phyloP scores from a whole-genome alignment of 768 basidiomycete genomes.

The Neoboletus subvelutipes region DNA sequence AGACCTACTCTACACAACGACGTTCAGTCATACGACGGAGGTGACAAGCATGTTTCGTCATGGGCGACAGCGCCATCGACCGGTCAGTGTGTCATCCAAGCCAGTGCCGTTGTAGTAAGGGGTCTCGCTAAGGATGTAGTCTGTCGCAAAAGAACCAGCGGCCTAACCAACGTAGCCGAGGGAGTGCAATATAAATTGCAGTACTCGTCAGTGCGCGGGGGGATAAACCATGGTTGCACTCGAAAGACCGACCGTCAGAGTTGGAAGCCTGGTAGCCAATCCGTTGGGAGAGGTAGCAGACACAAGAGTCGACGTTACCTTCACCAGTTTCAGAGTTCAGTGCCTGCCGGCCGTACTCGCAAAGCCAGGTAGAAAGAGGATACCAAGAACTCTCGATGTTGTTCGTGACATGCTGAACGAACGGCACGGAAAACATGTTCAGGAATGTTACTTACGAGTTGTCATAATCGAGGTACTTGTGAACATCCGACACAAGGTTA shows the following conservation, averaged over 20 bases:
- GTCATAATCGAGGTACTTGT: conserved; percentile 60
- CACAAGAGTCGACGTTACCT: conserved; percentile 49
- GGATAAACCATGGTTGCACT: background rate
- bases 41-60: conserved; percentile 10
- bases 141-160: conserved; percentile 51
- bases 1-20: background rate
- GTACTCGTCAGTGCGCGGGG: background rate
- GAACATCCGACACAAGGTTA: conserved; percentile 58
- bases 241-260: conserved; percentile 42
- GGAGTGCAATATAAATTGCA: background rate
- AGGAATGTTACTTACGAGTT: conserved; percentile 38
- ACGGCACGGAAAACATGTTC: background rate
- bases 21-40: background rate
- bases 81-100: conserved; percentile 37
- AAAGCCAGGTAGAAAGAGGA: conserved; percentile 50
- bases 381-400: conserved; percentile 48
- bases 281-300: conserved; percentile 44
- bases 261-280: conserved; percentile 46
- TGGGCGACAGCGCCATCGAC: conserved; percentile 35
- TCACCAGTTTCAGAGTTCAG: conserved; percentile 64
- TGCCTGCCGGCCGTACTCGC: conserved; percentile 49
- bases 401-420: conserved; percentile 38
- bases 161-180: conserved; percentile 59
- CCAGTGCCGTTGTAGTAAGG: conserved; percentile 31
- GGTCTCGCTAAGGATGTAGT: conserved; percentile 36